Evolutionary conservation across 495 filamentous ascomycete genomes (phyloP), one percentile per base, ranked within the genome.

Genomic region (Penicillium nucicola): DNA sequence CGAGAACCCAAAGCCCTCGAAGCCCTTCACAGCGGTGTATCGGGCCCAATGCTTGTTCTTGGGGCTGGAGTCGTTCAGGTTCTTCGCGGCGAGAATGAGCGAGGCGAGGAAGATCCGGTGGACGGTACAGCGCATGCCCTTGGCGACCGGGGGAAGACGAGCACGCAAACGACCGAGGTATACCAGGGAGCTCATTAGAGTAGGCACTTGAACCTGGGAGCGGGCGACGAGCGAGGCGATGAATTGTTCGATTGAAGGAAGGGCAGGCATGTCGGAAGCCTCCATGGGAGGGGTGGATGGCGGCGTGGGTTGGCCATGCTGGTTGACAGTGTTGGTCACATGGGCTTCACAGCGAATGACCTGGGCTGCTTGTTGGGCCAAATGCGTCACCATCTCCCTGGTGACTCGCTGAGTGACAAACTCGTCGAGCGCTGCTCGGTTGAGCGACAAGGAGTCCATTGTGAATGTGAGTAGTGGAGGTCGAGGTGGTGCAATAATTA

Each of bases 1-100:
- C 40, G 84, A 91, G 78, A 97, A 98, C 53, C 92, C 87, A 66
- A 97, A 98, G 47, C 75, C 82, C 39, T 88, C 87, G 64, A 73
- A 87, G 40, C 84, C 85, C 57, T 85, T 82, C 49, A 93, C 84
- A 34, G 72, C 69, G 43, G 87, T 92, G 77, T 97, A 98, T 50
- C 80, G 84, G 22, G 93, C 91, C 93, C 93, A 98, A 77, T 98
- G 93, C 83, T 97, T 97, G 81, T 98, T 98, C 85, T 97, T 97
- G 43, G 95, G 93, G 20, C 90, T 95, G 41, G 92, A 96, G 74
- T 90, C 86, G 60, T 90, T 90, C 39, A 90, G 67, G 62, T 90
- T 88, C 78, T 90, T 90, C 8, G 86, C 86, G 8, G 86, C 84
- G 23, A 90, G 79, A 53, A 90, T 90, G 49, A 90, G 79, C 9